These are phyloP conservation scores for Colletotrichum gloeosporioides DNA, from an alignment of 2,329 filamentous ascomycete species.

Conservation along the genomic window DNA sequence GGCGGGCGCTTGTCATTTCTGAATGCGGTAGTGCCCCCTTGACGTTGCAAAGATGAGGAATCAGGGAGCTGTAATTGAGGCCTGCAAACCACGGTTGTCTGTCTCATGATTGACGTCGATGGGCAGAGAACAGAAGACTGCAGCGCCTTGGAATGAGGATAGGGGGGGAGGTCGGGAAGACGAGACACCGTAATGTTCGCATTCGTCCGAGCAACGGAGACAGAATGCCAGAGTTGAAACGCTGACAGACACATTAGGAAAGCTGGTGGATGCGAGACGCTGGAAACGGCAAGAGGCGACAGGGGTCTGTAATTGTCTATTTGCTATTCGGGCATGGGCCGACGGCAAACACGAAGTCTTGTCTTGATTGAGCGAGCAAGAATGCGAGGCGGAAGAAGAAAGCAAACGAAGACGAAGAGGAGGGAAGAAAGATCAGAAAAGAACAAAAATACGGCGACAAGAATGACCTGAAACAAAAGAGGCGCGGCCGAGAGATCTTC, in stretches of 20 bases:
- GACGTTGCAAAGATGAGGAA: neutral
- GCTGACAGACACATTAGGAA: conserved; percentile 10
- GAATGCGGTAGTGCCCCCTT: neutral
- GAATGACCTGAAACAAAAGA: conserved; percentile 15
- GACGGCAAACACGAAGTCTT: conserved; percentile 1
- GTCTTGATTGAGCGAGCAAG: neutral
- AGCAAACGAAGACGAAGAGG: neutral
- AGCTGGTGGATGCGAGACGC: conserved; percentile 1
- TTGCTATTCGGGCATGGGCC: conserved; percentile 10
- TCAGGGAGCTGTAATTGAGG: neutral
- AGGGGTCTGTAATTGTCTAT: conserved; percentile 15
- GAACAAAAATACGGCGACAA: neutral
- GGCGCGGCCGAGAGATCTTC: conserved; percentile 6
- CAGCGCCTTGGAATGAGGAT: neutral
- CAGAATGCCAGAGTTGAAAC: conserved; percentile 8
- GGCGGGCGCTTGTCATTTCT: neutral
- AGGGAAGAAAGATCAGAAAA: neutral
- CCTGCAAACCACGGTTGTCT: neutral
- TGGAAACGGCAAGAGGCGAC: conserved; percentile 2
- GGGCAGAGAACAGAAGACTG: neutral
- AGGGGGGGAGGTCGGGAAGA: neutral
- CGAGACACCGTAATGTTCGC: neutral
- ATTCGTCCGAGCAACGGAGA: neutral
- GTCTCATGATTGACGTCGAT: neutral
- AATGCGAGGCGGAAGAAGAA: neutral